phyloP scores from a whole-genome alignment of 1,139 yeast species.

The Sugiyamaella pinicola region DNA sequence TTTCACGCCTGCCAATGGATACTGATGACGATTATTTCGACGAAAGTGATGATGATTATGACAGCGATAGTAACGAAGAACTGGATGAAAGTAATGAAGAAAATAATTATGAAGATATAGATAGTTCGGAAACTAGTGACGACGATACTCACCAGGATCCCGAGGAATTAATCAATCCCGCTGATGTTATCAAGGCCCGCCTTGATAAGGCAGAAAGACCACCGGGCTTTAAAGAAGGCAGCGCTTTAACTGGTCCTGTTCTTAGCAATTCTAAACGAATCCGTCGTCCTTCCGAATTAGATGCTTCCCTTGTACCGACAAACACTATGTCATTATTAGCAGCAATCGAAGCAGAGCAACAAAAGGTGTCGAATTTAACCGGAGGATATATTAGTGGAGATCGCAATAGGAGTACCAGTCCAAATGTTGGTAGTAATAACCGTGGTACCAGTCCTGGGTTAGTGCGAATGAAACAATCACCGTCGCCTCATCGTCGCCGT shows the following conservation, averaged over 20 bases:
- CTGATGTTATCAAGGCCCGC: constrained; percentile 8
- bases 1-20: constrained; percentile 26
- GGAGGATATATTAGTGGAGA: not conserved
- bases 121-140: constrained; percentile 50
- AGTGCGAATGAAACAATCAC: constrained; percentile 5
- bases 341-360: constrained; percentile 38
- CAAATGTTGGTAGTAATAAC: not conserved
- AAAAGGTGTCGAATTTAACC: not conserved
- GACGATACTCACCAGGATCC: constrained; percentile 40
- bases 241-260: constrained; percentile 22
- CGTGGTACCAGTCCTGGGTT: constrained; percentile 7
- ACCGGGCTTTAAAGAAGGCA: constrained; percentile 20
- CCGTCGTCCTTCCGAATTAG: constrained; percentile 22
- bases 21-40: constrained; percentile 21
- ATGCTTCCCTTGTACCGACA: constrained; percentile 22
- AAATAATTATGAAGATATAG: constrained; percentile 61
- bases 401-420: constrained; percentile 5
- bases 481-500: constrained; percentile 31
- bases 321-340: constrained; percentile 50
- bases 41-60: constrained; percentile 22
- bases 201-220: constrained; percentile 19
- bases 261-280: constrained; percentile 8
- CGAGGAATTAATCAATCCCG: not conserved
- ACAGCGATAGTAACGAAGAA: constrained; percentile 19
- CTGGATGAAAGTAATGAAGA: constrained; percentile 34